These are phyloP conservation scores for Aspergillus melleus DNA, from an alignment of 2,329 filamentous ascomycete species.

Conservation along the genomic window DNA sequence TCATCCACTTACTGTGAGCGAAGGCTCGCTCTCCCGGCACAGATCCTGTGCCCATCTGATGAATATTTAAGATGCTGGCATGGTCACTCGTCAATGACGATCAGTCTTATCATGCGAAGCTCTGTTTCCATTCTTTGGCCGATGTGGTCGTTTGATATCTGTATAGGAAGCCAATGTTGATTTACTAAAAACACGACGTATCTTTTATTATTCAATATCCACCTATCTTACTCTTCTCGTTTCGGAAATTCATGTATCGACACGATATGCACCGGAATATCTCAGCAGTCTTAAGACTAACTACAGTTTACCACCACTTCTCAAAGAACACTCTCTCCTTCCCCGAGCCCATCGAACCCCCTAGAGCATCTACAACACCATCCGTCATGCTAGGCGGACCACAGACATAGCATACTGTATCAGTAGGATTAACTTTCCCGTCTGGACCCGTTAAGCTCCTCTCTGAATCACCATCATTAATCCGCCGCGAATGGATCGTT, in stretches of 20 bases:
- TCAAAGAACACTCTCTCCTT: constrained; percentile 56
- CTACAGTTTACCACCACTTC: constrained; percentile 60
- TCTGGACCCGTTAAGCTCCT: constrained; percentile 32
- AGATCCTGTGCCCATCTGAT: background rate
- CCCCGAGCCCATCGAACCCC: constrained; percentile 44
- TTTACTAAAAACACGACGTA: background rate
- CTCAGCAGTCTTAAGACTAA: background rate
- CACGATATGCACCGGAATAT: background rate
- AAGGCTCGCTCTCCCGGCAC: background rate
- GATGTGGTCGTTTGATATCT: background rate
- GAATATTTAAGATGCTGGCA: background rate
- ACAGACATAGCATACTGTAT: constrained; percentile 65
- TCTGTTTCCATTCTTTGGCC: background rate
- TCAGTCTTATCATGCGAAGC: background rate
- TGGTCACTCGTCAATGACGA: background rate
- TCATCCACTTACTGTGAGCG: background rate
- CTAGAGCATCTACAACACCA: constrained; percentile 53
- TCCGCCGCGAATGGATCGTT: constrained; percentile 32
- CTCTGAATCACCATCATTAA: constrained; percentile 37
- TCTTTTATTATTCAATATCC: background rate
- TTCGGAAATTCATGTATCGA: background rate
- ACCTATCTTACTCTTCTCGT: background rate
- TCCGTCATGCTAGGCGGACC: constrained; percentile 71
- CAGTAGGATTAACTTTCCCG: constrained; percentile 26
- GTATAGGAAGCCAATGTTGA: background rate